A percentile compares a stretch with the other conserved stretches of the same genome.
These are phyloP conservation scores for Eucalyptus regnans DNA, from an alignment of 345 rosid species.

Conservation along the genomic window DNA sequence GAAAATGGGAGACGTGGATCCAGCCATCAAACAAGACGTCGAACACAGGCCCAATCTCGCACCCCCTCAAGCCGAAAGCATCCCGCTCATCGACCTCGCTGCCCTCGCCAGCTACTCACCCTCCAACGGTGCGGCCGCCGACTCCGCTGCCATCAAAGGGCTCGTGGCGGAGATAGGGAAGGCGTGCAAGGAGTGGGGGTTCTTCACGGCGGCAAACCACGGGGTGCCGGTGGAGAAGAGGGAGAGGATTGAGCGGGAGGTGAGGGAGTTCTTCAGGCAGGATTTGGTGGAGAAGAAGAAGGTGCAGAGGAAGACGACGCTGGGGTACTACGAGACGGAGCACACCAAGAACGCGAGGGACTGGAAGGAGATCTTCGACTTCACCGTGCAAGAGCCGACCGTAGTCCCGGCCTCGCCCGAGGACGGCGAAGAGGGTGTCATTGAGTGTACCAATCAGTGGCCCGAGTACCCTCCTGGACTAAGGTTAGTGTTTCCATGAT, in stretches of 20 bases:
- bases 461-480: constrained; percentile 35
- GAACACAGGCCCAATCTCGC: constrained; percentile 19
- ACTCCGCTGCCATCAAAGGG: background rate
- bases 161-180: constrained; percentile 10
- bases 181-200: constrained; percentile 29
- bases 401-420: constrained; percentile 36
- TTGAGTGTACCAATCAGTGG: constrained; percentile 37
- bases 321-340: constrained; percentile 56
- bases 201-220: constrained; percentile 21
- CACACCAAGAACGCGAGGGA: constrained; percentile 59
- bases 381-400: constrained; percentile 32
- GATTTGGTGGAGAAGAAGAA: constrained; percentile 37
- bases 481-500: constrained; percentile 12
- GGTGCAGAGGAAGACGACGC: constrained; percentile 25
- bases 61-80: background rate
- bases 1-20: background rate
- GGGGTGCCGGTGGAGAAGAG: constrained; percentile 13
- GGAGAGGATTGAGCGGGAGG: constrained; percentile 4
- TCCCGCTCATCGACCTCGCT: constrained; percentile 23
- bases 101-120: background rate
- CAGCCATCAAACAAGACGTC: constrained; percentile 8
- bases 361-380: constrained; percentile 62
- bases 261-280: constrained; percentile 29
- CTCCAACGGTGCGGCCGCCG: background rate
- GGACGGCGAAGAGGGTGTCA: constrained; percentile 14